phyloP scores from a whole-genome alignment of 106 monocot genomes.

The Acanthochlamys bracteata region DNA sequence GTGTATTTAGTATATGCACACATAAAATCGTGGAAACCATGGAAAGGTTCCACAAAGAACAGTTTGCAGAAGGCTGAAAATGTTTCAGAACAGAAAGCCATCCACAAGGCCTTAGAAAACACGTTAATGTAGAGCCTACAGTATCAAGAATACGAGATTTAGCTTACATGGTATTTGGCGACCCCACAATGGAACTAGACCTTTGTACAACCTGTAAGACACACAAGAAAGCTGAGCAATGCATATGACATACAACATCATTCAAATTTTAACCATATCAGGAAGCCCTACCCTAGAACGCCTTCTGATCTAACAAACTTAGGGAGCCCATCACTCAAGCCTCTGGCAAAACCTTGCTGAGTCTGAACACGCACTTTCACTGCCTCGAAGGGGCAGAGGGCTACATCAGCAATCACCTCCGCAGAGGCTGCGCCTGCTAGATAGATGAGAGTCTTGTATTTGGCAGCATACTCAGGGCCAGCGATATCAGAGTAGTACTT shows the following conservation, averaged over 20 bases:
- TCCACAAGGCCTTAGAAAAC: no score
- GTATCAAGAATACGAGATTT: background rate
- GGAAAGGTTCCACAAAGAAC: conserved; percentile 39
- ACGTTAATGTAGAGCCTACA: no score
- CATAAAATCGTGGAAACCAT: conserved; percentile 42
- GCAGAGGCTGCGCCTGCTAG: conserved; percentile 27
- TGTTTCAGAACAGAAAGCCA: no score
- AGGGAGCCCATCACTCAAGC: conserved; percentile 7
- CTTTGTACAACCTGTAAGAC: conserved; percentile 8
- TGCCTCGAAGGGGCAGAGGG: conserved; percentile 13
- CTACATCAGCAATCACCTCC: conserved; percentile 10
- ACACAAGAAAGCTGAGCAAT: background rate
- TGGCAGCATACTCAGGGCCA: conserved; percentile 33
- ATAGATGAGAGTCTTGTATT: conserved; percentile 41
- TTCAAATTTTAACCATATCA: background rate
- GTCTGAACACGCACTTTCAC: conserved; percentile 14
- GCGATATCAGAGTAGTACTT: conserved; percentile 41
- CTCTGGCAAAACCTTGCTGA: conserved; percentile 9
- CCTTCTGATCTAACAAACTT: conserved; percentile 10
- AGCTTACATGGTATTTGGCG: conserved; percentile 12
- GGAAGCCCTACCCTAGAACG: background rate
- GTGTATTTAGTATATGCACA: conserved; percentile 35
- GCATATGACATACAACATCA: no score
- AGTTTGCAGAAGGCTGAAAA: conserved; percentile 19
- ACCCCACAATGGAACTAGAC: conserved; percentile 8